Conservation (phyloP, 1,139 yeast species). For the Yamadazyma atlantica region DNA sequence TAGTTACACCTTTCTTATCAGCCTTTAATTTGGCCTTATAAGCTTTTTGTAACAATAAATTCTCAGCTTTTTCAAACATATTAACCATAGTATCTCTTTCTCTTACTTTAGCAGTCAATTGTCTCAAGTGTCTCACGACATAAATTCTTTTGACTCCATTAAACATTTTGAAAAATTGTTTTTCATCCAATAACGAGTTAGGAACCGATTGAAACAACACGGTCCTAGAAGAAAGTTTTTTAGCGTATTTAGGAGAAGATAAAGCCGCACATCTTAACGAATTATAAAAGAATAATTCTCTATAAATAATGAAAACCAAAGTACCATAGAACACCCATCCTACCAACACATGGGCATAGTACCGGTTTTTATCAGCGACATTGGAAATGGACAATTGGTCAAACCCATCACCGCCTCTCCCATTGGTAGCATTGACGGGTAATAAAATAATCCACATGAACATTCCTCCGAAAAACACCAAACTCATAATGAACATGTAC, state of each 20-base stretch:
- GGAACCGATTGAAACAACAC: constrained; percentile 83
- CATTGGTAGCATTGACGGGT: constrained; percentile 65
- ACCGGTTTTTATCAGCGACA: constrained; percentile 54
- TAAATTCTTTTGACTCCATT: constrained; percentile 73
- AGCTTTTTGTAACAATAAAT: constrained; percentile 56
- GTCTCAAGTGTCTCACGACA: constrained; percentile 67
- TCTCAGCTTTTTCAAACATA: constrained; percentile 71
- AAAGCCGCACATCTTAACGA: constrained; percentile 80
- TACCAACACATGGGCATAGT: constrained; percentile 83
- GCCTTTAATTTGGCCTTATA: constrained; percentile 62
- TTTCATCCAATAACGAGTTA: constrained; percentile 59
- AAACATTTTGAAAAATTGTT: constrained; percentile 59
- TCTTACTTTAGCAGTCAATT: constrained; percentile 56
- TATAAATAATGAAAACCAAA: constrained; percentile 67
- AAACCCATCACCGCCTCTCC: constrained; percentile 57
- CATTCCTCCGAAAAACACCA: constrained; percentile 39
- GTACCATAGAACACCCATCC: constrained; percentile 78
- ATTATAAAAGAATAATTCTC: constrained; percentile 79
- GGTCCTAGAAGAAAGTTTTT: constrained; percentile 72
- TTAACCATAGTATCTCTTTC: constrained; percentile 62
- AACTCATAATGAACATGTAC: constrained; percentile 49
- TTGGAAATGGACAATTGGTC: constrained; percentile 80
- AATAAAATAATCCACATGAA: constrained; percentile 56
- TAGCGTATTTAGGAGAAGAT: constrained; percentile 77
- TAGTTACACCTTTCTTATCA: constrained; percentile 55